A percentile compares a stretch with the other conserved stretches of the same genome.
phyloP scores from a whole-genome alignment of 352 stramenopile species.

The Phytophthora macrochlamydospora region DNA sequence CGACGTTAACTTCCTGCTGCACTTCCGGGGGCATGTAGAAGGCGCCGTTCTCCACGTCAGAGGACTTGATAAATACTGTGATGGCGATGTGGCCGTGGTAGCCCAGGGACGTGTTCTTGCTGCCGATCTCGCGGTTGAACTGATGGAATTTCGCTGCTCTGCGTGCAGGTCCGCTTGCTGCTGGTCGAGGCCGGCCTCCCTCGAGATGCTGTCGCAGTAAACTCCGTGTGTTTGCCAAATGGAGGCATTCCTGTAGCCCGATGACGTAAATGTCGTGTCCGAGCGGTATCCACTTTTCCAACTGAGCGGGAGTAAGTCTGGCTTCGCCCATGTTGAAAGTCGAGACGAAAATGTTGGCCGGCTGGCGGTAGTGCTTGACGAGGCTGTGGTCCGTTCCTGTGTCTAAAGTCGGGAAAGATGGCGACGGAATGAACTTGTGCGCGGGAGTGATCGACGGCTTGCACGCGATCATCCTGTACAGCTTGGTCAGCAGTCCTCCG shows the following conservation, averaged over 20 bases:
- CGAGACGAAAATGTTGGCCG: conserved; percentile 75
- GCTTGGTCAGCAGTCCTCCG: conserved; percentile 48
- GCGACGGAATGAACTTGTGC: conserved; percentile 44
- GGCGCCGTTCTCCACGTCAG: conserved; percentile 69
- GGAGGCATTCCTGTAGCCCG: conserved; percentile 88
- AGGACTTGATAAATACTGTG: conserved; percentile 75
- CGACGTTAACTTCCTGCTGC: conserved; percentile 75
- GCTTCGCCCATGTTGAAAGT: conserved; percentile 89
- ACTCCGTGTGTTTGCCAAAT: conserved; percentile 65
- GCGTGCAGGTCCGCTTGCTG: conserved; percentile 21
- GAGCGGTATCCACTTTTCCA: conserved; percentile 82
- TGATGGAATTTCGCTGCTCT: conserved; percentile 46
- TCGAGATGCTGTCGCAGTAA: conserved; percentile 73
- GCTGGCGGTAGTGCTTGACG: conserved; percentile 46
- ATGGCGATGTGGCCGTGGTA: conserved; percentile 91
- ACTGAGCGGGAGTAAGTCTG: conserved; percentile 47
- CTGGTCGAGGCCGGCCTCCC: conserved; percentile 33
- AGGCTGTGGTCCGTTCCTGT: conserved; percentile 24
- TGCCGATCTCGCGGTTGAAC: conserved; percentile 83
- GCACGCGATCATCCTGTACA: conserved; percentile 34
- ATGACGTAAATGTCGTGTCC: conserved; percentile 89
- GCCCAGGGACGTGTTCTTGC: conserved; percentile 77
- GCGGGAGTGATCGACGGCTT: conserved; percentile 19
- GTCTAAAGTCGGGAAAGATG: conserved; percentile 36
- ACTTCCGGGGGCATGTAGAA: conserved; percentile 84